Conservation (phyloP, 345 rosid species). For the Linum lewisii region DNA sequence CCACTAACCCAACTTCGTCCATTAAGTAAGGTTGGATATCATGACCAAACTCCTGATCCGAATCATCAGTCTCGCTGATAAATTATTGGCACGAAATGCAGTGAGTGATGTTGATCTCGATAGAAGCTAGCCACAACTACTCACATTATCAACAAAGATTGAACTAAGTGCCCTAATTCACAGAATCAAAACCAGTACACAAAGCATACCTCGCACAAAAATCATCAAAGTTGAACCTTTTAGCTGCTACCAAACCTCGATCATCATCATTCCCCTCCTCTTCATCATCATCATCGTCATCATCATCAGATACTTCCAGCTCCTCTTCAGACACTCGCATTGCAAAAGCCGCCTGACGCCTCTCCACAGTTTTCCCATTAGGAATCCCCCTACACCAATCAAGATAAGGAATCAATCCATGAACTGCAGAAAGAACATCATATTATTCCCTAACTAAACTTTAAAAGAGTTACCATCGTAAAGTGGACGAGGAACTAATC, state of each 20-base stretch:
- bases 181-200: background rate
- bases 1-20: slow-evolving; percentile 45
- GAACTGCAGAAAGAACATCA: too few species aligned
- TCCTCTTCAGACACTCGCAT: slow-evolving; percentile 60
- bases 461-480: slow-evolving; percentile 31
- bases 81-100: background rate
- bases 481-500: slow-evolving; percentile 34
- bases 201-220: slow-evolving; percentile 41
- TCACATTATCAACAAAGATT: background rate
- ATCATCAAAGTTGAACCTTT: slow-evolving; percentile 40
- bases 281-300: slow-evolving; percentile 31
- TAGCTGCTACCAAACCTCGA: slow-evolving; percentile 21
- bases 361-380: slow-evolving; percentile 22
- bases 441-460: background rate
- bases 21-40: slow-evolving; percentile 35
- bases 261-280: slow-evolving; percentile 19
- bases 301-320: slow-evolving; percentile 31
- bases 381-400: background rate
- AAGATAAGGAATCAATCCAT: background rate
- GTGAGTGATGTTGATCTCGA: background rate
- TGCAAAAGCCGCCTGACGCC: slow-evolving; percentile 38
- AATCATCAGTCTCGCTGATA: slow-evolving; percentile 41
- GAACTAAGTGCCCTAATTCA: background rate
- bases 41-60: slow-evolving; percentile 38
- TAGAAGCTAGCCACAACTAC: background rate